phyloP scores from a whole-genome alignment of 768 basidiomycete genomes.

The Tulasnella sp. region DNA sequence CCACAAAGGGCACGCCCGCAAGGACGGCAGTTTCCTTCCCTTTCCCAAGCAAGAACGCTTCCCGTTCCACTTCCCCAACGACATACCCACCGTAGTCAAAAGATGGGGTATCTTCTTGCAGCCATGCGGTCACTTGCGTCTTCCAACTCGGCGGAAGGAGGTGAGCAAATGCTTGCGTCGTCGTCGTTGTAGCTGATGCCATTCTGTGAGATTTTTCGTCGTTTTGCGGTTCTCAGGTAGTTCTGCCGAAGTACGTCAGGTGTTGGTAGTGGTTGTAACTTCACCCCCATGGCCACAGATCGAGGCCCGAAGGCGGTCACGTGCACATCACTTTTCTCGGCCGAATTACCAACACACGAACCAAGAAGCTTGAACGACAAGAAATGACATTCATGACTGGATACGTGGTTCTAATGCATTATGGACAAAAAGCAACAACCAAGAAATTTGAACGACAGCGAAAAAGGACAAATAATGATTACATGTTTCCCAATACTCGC shows the following conservation, averaged over 20 bases:
- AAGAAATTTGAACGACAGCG: not conserved
- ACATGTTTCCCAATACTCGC: constrained; percentile 4
- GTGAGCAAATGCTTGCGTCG: constrained; percentile 30
- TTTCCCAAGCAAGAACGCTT: constrained; percentile 86
- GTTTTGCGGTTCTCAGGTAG: too few relatives aligned
- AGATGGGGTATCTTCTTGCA: constrained; percentile 86
- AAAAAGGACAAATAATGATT: not conserved
- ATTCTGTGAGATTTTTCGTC: too few relatives aligned
- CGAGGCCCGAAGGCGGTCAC: not conserved
- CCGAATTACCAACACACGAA: not conserved
- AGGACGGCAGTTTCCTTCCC: constrained; percentile 65
- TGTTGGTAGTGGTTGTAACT: constrained; percentile 9
- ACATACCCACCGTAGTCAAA: constrained; percentile 96
- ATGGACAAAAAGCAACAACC: not conserved
- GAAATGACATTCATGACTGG: too few relatives aligned
- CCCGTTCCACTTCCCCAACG: constrained; percentile 77
- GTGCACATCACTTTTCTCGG: not conserved
- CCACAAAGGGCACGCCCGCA: constrained; percentile 91
- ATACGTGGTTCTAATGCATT: not conserved
- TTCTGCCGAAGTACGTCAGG: not conserved
- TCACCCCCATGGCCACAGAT: not conserved
- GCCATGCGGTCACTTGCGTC: constrained; percentile 64
- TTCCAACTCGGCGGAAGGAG: constrained; percentile 94
- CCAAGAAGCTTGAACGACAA: too few relatives aligned
- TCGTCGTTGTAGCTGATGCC: too few relatives aligned